Evolutionary conservation across 1,139 yeast genomes (phyloP), one percentile per base, ranked within the genome.

Genomic region (Pichia norvegensis): DNA sequence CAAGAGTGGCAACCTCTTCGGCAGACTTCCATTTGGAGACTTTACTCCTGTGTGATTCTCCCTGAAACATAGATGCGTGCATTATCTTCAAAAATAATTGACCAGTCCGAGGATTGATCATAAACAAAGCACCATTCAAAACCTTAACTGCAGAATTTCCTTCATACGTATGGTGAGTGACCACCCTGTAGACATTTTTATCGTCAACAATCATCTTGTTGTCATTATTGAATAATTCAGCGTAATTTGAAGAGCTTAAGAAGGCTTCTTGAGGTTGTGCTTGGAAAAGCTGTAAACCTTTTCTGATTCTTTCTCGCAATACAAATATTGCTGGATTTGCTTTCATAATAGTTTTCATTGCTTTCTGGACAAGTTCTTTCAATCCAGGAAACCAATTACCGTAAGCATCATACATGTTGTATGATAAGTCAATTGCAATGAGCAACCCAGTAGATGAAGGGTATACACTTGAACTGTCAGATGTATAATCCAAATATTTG

Each of bases 21-120:
- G 98, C 98, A 1, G 97, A 83, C 63, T 92, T 92, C 98, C 98
- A 94, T 62, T 92, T 92, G 0, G 97, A 94, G 52, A 94, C 69
- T 62, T 92, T 97, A 27, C 95, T 86, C 54, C 92, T 72, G 57
- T 97, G 83, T 59, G 88, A 90, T 63, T 94, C 97, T 16, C 99
- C 99, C 2, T 96, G 83, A 95, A 97, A 94, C 1, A 88, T 95
- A 8, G 95, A 85, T 0, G 95, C 87, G 59, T 92, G 98, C 50
- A 94, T 87, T 45, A 92, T 78, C 60, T 87, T 88, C 65, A 92
- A 70, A 61, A 85, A 88, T 38, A 92, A 66, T 61, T 90, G 96
- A 29, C 97, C 97, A 4, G 92, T 77, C 54, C 82, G 79, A 0
- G 98, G 97, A 59, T 92, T 86, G 59, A 92, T 69, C 55, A 87